Evolutionary conservation across 768 basidiomycete species (phyloP), one percentile per base, ranked within the genome.

Genomic region (Lyophyllum semitale): DNA sequence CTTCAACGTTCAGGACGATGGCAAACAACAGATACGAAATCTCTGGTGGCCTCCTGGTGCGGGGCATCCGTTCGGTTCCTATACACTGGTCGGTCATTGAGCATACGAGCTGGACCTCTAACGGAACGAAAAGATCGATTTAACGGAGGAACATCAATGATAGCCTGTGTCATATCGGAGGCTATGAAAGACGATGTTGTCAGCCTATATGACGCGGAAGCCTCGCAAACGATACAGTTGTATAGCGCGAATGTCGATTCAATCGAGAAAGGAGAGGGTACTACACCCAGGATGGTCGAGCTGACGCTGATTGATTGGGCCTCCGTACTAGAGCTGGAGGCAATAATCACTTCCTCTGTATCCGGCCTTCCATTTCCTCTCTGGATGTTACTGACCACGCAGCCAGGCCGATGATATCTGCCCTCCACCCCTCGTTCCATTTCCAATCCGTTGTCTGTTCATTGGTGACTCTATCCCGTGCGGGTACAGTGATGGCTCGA

Each of bases 111-210:
- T 29, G 56, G 51, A 5, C 30, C 51, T 12, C 45, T 38, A 15
- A 48, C 46, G 20, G 51, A 52, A 18, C 50, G 51, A 4, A 57
- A 57, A 20, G 51, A 57, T n/a, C 25, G 46, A 2, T 57, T 53
- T 18, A 57, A 57, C 13, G 51, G 56, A 52, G 56, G 56, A 13
- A 58, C 56, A 8, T 42, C 51, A 33, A 58, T 58, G 56, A 12
- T 57, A 8, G 51, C 33, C 30, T 58, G 51, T 22, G 29, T 53
- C 11, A 53, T 58, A 13, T 53, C 56, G 15, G 17, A 37, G 20
- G 35, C 27, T 3, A 51, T 38, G 12, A n/a, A 33, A 38, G 25
- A 43, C 2, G 35, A 43, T 5, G 30, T 35, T 9, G 33, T 15
- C n/a, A 18, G 6, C 12, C 20, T 48, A 17, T 53, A 37, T 43